A percentile compares a stretch with the other conserved stretches of the same genome.
Evolutionary conservation across 2,329 filamentous ascomycete genomes (phyloP).

Genomic region (Colletotrichum camelliae): DNA sequence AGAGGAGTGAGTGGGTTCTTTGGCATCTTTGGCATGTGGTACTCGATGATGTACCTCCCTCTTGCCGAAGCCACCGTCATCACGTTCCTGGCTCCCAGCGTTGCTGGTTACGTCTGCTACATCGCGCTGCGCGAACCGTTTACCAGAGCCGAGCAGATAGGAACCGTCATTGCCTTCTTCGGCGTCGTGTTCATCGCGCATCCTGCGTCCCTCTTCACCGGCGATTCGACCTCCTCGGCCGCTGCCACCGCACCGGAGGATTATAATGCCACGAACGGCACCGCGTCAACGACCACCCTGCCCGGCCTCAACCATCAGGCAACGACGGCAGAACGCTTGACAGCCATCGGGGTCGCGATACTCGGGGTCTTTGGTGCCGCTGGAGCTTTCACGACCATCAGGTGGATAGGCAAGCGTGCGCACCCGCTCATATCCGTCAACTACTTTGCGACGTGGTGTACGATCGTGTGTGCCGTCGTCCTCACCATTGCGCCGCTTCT

Average conservation of each 20-base stretch:
- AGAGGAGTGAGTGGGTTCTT: constrained; percentile 76
- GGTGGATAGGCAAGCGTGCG: constrained; percentile 79
- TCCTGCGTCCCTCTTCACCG: constrained; percentile 62
- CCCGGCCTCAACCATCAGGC: constrained; percentile 39
- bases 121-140: constrained; percentile 78
- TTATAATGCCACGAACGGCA: constrained; percentile 11
- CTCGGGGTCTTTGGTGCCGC: constrained; percentile 80
- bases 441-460: constrained; percentile 78
- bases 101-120: constrained; percentile 82
- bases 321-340: constrained; percentile 69
- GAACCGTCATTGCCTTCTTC: constrained; percentile 74
- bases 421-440: constrained; percentile 87
- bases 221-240: constrained; percentile 24
- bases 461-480: constrained; percentile 67
- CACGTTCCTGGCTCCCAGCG: constrained; percentile 81
- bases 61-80: constrained; percentile 89
- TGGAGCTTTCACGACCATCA: constrained; percentile 75
- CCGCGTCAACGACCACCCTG: constrained; percentile 21
- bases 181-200: constrained; percentile 86
- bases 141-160: constrained; percentile 77
- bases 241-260: constrained; percentile 15
- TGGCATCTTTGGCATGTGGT: constrained; percentile 80
- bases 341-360: constrained; percentile 74
- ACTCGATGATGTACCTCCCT: constrained; percentile 74
- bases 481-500: constrained; percentile 58